Evolutionary conservation across 1,284 basidiomycete genomes (phyloP).

Genomic region (Pseudozyma sp.): DNA sequence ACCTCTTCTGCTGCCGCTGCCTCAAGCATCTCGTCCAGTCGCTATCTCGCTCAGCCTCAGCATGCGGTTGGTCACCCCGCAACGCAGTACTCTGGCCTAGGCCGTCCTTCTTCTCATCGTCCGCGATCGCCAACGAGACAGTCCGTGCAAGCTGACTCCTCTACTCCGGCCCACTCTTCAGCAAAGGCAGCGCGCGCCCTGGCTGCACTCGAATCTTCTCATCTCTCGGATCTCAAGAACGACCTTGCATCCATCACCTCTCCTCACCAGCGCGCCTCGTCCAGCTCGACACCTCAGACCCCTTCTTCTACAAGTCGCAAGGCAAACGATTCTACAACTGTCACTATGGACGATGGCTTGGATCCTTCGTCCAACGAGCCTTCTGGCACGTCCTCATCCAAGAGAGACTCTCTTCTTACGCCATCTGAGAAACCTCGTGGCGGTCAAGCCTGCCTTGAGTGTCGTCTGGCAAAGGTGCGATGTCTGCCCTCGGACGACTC

Average conservation of each 20-base stretch:
- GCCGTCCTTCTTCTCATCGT: constrained; percentile 25
- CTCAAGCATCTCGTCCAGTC: not conserved
- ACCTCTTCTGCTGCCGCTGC: not conserved
- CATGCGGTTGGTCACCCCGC: constrained; percentile 15
- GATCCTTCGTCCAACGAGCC: constrained; percentile 8
- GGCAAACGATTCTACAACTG: not conserved
- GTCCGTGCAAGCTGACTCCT: constrained; percentile 4
- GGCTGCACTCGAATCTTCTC: constrained; percentile 7
- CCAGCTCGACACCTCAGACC: constrained; percentile 14
- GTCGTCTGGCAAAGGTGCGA: constrained; percentile 46
- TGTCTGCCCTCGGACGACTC: constrained; percentile 40
- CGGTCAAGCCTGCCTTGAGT: constrained; percentile 53
- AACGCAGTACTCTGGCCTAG: constrained; percentile 15
- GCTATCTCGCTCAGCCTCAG: constrained; percentile 25
- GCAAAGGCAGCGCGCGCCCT: constrained; percentile 13
- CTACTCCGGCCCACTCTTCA: constrained; percentile 9
- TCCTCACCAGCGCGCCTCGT: constrained; percentile 21
- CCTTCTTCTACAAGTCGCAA: constrained; percentile 7
- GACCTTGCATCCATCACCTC: constrained; percentile 32
- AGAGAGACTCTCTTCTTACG: constrained; percentile 19
- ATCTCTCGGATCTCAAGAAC: constrained; percentile 23
- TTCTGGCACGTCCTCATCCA: constrained; percentile 5
- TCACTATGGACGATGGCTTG: not conserved
- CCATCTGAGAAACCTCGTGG: constrained; percentile 47
- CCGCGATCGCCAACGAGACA: constrained; percentile 18